Base-by-base conservation (phyloP, 805 yeast genomes). In the Pachysolen tannophilus region DNA sequence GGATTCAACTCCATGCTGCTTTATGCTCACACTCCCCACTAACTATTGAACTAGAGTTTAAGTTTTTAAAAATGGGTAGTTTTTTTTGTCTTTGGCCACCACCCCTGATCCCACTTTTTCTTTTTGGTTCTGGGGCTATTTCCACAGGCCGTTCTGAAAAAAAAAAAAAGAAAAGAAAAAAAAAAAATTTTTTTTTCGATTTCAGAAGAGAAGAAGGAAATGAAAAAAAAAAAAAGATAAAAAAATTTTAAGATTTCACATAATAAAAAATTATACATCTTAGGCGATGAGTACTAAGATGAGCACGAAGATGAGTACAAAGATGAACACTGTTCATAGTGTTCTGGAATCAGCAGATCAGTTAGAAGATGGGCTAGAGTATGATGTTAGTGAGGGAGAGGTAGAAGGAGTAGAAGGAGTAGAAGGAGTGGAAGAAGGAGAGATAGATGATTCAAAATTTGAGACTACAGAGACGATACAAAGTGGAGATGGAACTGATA, bases 311-410 rank as follows among this genome's bases (percentile, higher is more conserved):
- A 26, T 14, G 18, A 20, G 21, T 29, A 26, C 18, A 8, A 23
- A 17, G 10, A 16, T 23, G 26, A 14, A 14, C 10, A 14, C 10
- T 8, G 8, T 5, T 8, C 13, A 23, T 5, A 23, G 30, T 3
- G 15, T 20, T 15, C n/a, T n/a, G n/a, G n/a, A n/a, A n/a, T n/a
- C 36, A 9, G 82, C 69, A 11, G 95, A 86, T 55, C 94, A 81
- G 41, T 62, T 85, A 39, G 88, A 83, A 34, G 94, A 84, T 51
- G 90, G 86, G 3, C 60, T 85, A 33, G 81, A 67, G 3, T 82
- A 82, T 49, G 56, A 46, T 9, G 54, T 52, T 3, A 67, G 50
- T 13, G 61, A 56, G 26, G 73, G 58, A 13, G 61, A 54, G 21
- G 59, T 55, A 28, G 63, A 56, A 20, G 53, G 55, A 9, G 60